Base-by-base conservation (phyloP, 371 early-diverging fungal genomes). In the Mucor plumbeus region DNA sequence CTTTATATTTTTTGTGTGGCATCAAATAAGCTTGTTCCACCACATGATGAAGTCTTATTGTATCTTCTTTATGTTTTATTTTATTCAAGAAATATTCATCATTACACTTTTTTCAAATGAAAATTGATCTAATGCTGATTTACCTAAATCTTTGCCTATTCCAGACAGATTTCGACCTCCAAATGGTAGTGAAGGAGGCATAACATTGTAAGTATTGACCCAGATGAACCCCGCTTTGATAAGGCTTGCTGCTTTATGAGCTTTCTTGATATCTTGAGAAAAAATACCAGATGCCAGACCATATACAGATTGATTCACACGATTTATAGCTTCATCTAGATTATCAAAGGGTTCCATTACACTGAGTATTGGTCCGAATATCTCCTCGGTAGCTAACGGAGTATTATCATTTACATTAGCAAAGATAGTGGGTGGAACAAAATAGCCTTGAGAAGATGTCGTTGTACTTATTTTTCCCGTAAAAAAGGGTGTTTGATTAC, bases 81-180 rank as follows among this genome's bases (percentile, higher is more conserved):
- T 53, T 19, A 31, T 14, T 53, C 14, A 63, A 53, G 54, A 53
- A 19, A 64, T 34, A 19, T 44, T 53, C 39, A 69, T 17, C 64
- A 69, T 69, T 7, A 69, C 39, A 21, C 87, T 84, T 68, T 92
- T 92, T 43, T 85, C 68, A 36, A 83, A 84, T 14, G 86, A 80
- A 69, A 88, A 93, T 59, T 89, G 88, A 61, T 85, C 74, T 63
- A 93, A 61, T 3, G 90, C 86, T 64, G 87, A 84, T 54, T 81
- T 77, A 13, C 93, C 93, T 1, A 91, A 80, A 64, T 93, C 93
- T 39, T 90, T 88, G 33, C 93, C 93, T 63, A 91, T 78, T 4
- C 97, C 97, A 1, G 90, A 89, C 74, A 90, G 75, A 73, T 92
- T 94, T 71, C 83, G 86, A 0, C 97, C 97, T 36, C 97, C 97